Evolutionary conservation across 805 yeast genomes (phyloP).

Genomic region (Geotrichum ghanense): DNA sequence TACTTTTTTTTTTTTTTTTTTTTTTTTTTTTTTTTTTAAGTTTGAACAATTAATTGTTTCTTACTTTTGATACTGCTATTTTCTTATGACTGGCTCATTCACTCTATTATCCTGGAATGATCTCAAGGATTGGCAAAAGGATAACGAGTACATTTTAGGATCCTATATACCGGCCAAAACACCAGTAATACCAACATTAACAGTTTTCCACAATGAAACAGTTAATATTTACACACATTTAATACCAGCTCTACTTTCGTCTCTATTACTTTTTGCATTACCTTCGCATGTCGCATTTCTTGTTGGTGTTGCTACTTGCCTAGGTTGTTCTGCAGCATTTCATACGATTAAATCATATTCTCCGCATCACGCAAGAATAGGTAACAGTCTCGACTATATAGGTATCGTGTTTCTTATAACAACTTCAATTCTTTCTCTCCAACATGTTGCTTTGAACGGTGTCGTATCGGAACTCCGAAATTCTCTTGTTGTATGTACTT

Average conservation of each 20-base stretch:
- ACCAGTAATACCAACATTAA: slow-evolving; percentile 37
- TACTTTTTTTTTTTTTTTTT: too few relatives aligned
- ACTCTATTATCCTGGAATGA: slow-evolving; percentile 36
- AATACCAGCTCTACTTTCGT: slow-evolving; percentile 23
- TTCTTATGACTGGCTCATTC: not conserved
- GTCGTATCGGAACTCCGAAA: slow-evolving; percentile 13
- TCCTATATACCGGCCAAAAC: slow-evolving; percentile 48
- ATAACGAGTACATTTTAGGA: slow-evolving; percentile 51
- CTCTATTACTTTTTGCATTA: slow-evolving; percentile 8
- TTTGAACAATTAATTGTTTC: too few relatives aligned
- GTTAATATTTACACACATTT: slow-evolving; percentile 63
- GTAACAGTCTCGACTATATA: slow-evolving; percentile 64
- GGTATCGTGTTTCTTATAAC: slow-evolving; percentile 64
- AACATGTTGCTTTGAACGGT: slow-evolving; percentile 36
- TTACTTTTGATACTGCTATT: too few relatives aligned
- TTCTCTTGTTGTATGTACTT: slow-evolving; percentile 15
- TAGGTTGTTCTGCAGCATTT: slow-evolving; percentile 53
- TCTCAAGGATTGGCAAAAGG: slow-evolving; percentile 62
- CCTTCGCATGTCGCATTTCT: slow-evolving; percentile 29
- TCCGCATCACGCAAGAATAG: slow-evolving; percentile 36
- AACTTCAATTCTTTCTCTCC: slow-evolving; percentile 44
- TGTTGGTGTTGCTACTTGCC: slow-evolving; percentile 46
- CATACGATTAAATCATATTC: slow-evolving; percentile 64
- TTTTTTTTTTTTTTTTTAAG: too few relatives aligned
- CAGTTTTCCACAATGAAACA: slow-evolving; percentile 57